These are phyloP conservation scores for Silybum marianum DNA, from an alignment of 129 eudicot genomes.

Conservation along the genomic window DNA sequence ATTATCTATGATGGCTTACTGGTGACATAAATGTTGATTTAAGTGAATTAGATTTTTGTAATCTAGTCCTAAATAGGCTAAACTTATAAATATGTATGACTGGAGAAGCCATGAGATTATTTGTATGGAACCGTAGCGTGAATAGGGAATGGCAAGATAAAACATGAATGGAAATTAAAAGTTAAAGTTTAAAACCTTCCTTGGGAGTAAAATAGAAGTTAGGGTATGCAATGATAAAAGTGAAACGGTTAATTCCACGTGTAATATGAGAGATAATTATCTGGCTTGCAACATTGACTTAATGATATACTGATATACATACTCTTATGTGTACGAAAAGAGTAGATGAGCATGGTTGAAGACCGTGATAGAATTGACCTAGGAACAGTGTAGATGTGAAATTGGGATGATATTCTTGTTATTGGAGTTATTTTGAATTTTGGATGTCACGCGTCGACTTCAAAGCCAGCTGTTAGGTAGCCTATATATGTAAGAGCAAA, in stretches of 20 bases:
- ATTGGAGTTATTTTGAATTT: not conserved
- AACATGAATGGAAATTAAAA: not conserved
- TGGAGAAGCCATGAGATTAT: not conserved
- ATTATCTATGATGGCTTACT: not conserved
- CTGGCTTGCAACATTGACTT: not conserved
- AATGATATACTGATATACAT: not conserved
- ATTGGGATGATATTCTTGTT: not conserved
- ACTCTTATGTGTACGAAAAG: not conserved
- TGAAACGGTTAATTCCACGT: not conserved
- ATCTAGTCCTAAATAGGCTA: not conserved
- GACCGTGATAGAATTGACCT: not conserved
- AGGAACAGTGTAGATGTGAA: not conserved
- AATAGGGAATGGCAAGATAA: not conserved
- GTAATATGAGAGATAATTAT: not conserved
- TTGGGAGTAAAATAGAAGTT: not conserved
- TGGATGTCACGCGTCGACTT: not conserved
- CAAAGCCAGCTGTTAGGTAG: not conserved
- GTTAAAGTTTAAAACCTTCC: not conserved
- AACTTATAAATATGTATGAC: not conserved
- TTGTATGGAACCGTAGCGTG: not conserved
- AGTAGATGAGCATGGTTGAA: not conserved
- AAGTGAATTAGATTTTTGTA: not conserved
- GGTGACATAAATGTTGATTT: not conserved
- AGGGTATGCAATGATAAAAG: not conserved
- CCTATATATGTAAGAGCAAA: not conserved